Conservation (phyloP, 306 rosid genomes). For the Dryas octopetala region DNA sequence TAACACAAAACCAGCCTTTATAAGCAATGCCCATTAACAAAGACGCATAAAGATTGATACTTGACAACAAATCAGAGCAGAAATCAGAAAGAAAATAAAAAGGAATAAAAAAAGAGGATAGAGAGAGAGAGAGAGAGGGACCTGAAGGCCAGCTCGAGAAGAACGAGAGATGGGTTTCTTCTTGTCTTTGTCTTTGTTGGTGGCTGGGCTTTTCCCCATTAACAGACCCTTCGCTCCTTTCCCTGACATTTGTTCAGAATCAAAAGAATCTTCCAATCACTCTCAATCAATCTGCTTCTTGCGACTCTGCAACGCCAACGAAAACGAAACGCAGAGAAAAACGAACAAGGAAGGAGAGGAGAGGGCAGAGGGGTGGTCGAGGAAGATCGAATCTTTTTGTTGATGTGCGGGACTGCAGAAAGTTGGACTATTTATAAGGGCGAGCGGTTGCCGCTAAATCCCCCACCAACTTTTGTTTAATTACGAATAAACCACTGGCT, state of each 20-base stretch:
- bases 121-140: background rate
- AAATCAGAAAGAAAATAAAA: background rate
- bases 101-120: background rate
- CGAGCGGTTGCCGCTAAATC: background rate
- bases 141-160: slow-evolving; percentile 46
- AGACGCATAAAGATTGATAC: background rate
- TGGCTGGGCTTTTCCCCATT: slow-evolving; percentile 32
- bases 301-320: background rate
- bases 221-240: slow-evolving; percentile 42
- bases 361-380: background rate
- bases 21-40: background rate
- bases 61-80: background rate
- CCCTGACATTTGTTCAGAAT: slow-evolving; percentile 24
- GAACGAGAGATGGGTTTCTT: slow-evolving; percentile 39
- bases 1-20: background rate
- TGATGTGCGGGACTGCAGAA: background rate
- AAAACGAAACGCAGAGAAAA: background rate
- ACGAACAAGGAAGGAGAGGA: too few relatives aligned
- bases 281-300: background rate
- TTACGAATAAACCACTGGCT: background rate
- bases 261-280: background rate
- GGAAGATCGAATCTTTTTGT: background rate
- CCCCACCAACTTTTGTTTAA: background rate
- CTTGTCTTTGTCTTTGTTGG: slow-evolving; percentile 35
- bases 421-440: background rate